Evolutionary conservation across 495 filamentous ascomycete genomes (phyloP), one percentile per base, ranked within the genome.

Genomic region (Aspergillus leporis): DNA sequence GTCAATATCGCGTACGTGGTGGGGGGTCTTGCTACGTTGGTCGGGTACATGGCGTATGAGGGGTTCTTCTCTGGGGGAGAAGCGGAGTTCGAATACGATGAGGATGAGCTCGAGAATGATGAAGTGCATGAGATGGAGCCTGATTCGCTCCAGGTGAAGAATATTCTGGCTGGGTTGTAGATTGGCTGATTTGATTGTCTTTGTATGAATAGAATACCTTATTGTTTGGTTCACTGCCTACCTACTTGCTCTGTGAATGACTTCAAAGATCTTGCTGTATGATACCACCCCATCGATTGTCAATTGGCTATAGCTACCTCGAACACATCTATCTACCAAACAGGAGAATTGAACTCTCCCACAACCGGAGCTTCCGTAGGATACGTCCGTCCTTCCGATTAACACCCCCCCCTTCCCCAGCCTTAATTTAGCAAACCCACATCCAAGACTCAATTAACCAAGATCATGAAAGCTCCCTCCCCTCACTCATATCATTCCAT

Each of bases 21-120:
- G 40, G 75, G 65, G 16, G 73, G 70, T 18, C 40, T 71, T 19
- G 74, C 67, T 5, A 70, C 74, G 13, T 59, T 78, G 28, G 57
- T 78, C 8, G 77, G 74, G n/a, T 80, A 80, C 48, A 66, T 76
- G 71, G 58, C 70, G 1, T 68, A 75, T 25, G 61, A 67, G 18
- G 74, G 75, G 8, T 56, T 74, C 30, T 58, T 78, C n/a, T 52
- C 34, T 13, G 41, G 38, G 5, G 59, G 41, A 5, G 61, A 70
- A 0, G 65, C 51, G 21, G 60, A 65, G 10, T 56, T 69, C 18
- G 66, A 68, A 16, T 65, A 66, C 22, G 60, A 60, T 18, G 60
- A 66, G 12, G 48, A 60, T 0, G 64, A 67, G 7, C 21, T 46
- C 13, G 58, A 58, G 30, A 54, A 61, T 6, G 53, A 59, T 16